phyloP scores from a whole-genome alignment of 495 filamentous ascomycete species.

The Annulohypoxylon stygium region DNA sequence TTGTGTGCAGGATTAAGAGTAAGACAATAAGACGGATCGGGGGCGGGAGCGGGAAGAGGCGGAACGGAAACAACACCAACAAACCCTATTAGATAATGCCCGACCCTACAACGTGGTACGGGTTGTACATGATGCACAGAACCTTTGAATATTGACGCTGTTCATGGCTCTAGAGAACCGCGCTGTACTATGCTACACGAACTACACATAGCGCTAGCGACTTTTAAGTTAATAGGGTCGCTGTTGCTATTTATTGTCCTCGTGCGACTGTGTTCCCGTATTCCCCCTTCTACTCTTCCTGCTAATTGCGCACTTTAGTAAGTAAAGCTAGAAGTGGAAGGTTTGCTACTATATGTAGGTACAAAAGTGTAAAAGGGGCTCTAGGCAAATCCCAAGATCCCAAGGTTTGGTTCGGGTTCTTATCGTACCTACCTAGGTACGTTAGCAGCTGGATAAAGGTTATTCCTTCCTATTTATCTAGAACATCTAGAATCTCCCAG shows the following conservation, averaged over 20 bases:
- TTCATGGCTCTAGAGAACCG: not conserved
- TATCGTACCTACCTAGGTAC: constrained; percentile 13
- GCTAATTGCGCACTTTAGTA: not conserved
- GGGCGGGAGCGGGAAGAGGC: constrained; percentile 32
- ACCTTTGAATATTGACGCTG: no score
- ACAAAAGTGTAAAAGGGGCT: not conserved
- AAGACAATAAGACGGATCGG: constrained; percentile 32
- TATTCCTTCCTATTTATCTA: constrained; percentile 30
- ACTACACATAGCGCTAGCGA: constrained; percentile 13
- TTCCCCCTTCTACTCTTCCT: not conserved
- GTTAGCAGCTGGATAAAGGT: constrained; percentile 34
- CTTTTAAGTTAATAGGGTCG: constrained; percentile 17
- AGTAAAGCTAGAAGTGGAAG: constrained; percentile 11
- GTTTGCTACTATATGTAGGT: not conserved
- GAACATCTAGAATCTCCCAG: not conserved
- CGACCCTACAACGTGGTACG: constrained; percentile 26
- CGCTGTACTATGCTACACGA: not conserved
- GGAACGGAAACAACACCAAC: constrained; percentile 13
- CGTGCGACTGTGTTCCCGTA: not conserved
- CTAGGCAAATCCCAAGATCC: not conserved
- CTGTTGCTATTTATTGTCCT: not conserved
- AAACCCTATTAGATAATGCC: constrained; percentile 42
- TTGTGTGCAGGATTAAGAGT: constrained; percentile 2
- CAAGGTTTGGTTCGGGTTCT: not conserved
- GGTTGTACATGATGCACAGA: not conserved